Base-by-base conservation (phyloP, 805 yeast species). In the Teunomyces pallodes region DNA sequence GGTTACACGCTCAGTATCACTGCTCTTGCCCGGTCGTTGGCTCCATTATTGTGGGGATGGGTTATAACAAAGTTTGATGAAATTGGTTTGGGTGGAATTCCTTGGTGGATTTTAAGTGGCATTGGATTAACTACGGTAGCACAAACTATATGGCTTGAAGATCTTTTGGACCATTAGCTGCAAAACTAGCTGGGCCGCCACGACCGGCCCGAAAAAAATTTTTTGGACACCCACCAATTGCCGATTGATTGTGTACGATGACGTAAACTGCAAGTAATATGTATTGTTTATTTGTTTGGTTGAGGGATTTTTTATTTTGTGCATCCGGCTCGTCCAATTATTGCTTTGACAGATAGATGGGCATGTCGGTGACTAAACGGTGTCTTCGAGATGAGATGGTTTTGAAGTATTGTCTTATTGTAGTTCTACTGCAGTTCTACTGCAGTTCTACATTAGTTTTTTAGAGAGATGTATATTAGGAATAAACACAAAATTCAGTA, bases 41-140 rank as follows among this genome's bases (percentile, higher is more conserved):
- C 82, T 2, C 88, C 87, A 0, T 58, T 81, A 8, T 27, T 68
- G 1, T 81, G 84, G 83, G 87, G 87, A 3, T 66, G 55, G 24
- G 49, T 71, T 29, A 69, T 70, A 52, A 59, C 74, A 3, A 55
- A 54, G 24, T 58, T 58, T 28, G 72, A 70, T 20, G 39, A 12
- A 2, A 4, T 6, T 1, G 30, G 12, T 5, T 38, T n/a, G 12
- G 30, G 16, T 9, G 41, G 41, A 6, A 38, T 38, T 3, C 41
- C 30, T 6, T 38, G 30, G 41, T 38, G 41, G 41, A 24, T 38
- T 4, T 10, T 38, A 13, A 26, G 30, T 20, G 41, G 30, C n/a
- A 38, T 38, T 17, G 41, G 28, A 12, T 9, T 7, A 7, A 12
- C 13, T 38, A 12, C 41, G 9, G 29, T 38, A 6, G 9, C 13